Evolutionary conservation across 129 eudicot species (phyloP).

Genomic region (Helichrysum umbraculigerum): DNA sequence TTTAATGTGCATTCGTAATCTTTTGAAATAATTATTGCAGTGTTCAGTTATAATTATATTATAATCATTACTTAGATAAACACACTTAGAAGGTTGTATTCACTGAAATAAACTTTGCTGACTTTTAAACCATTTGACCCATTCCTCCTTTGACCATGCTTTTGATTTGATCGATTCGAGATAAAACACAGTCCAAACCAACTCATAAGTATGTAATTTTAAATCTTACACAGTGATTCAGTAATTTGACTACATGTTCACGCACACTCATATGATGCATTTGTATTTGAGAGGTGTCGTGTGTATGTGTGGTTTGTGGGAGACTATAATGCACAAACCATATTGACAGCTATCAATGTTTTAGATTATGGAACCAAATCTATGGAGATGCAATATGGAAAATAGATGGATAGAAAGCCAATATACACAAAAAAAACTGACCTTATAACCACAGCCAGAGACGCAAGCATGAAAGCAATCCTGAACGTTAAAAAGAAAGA

Average conservation of each 20-base stretch:
- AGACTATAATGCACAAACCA: neutral
- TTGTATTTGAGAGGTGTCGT: neutral
- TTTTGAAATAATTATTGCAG: neutral
- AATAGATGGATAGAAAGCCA: neutral
- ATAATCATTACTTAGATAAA: too few relatives aligned
- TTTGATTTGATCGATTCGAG: too few relatives aligned
- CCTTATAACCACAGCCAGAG: conserved; percentile 98
- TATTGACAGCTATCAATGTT: neutral
- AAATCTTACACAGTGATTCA: neutral
- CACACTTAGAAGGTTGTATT: too few relatives aligned
- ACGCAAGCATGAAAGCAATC: conserved; percentile 96
- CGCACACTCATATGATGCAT: neutral
- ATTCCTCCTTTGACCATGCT: too few relatives aligned
- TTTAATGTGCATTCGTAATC: neutral
- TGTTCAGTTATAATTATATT: neutral
- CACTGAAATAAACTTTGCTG: too few relatives aligned
- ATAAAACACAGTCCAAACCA: too few relatives aligned
- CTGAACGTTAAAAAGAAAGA: conserved; percentile 38
- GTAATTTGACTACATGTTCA: neutral
- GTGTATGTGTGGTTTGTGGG: neutral
- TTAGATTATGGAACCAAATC: neutral
- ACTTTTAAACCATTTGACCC: too few relatives aligned
- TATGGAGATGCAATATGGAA: neutral
- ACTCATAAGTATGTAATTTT: too few relatives aligned
- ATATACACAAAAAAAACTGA: conserved; percentile 25